Evolutionary conservation across 768 basidiomycete genomes (phyloP), one percentile per base, ranked within the genome.

Genomic region (Mycena rebaudengoi): DNA sequence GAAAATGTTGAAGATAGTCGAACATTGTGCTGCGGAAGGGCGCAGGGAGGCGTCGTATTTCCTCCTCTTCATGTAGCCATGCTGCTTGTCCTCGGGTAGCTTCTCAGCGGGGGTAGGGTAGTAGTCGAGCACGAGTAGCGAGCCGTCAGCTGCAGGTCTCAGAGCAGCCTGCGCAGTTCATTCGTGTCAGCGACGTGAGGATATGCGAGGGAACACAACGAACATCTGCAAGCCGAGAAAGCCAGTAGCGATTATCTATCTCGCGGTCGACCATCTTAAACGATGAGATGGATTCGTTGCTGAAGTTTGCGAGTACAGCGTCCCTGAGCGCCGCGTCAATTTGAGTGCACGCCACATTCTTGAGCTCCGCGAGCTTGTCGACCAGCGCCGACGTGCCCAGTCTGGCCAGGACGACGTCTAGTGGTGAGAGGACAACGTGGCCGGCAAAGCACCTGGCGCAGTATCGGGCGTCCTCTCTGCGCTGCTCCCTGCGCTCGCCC

Each of bases 21-120:
- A 57, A 26, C 2, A 25, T 1, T 41, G 0, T 25, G 62, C 55
- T 51, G 62, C 55, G 48, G 29, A 52, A 44, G 62, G 62, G 29
- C 62, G 62, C 20, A 64, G 62, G 43, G 62, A 29, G 30, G 62
- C 62, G 32, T 64, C 62, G 40, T 43, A 64, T 35, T 56, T 56
- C 30, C 62, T 50, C 32, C 0, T 51, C 48, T 64, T 52, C 2
- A 30, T 56, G 55, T 64, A 64, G 35, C 50, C 55, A 11, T 51
- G 62, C 35, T 52, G 48, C 53, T 62, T 32, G 46, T 48, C 11
- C 48, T 50, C 39, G 18, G 58, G 48, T 8, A 60, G 58, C 49
- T 41, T 33, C 21, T 30, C 49, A 43, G 48, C 49, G 21, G 58
- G 58, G 16, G 30, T 60, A 26, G 49, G 58, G 49, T 12, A 29